Base-by-base conservation (phyloP, 2,329 filamentous ascomycete genomes). In the Nemania abortiva region DNA sequence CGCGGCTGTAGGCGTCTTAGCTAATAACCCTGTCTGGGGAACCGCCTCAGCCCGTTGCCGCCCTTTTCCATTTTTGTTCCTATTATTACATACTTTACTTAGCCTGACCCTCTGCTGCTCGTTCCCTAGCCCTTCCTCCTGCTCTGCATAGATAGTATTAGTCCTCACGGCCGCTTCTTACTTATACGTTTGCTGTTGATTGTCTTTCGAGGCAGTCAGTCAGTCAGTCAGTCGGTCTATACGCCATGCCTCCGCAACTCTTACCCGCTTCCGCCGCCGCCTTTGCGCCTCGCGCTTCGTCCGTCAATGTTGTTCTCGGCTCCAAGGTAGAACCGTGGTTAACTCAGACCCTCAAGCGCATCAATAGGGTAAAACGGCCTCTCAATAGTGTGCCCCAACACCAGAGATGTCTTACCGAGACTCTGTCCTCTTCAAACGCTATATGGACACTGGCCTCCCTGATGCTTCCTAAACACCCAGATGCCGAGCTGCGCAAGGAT, bases 301-400 rank as follows among this genome's bases (percentile, higher is more conserved):
- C 93, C 29, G 95, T 97, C 81, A 98, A 97, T 80, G 93, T 99
- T 75, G 96, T 99, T 69, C 87, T 99, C 77, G 92, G 91, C 78
- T 92, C 91, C 80, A 97, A 96, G 85, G 90, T 97, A 78, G 95
- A 98, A 84, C 92, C 94, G 69, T 99, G 96, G 96, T 88, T 98
- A 82, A 99, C 96, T 42, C 93, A 95, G 79, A 97, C 95, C 11
- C 87, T 99, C 77, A 98, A 98, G 88, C 91, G 96, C 81, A 94
- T 98, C 84, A 98, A 97, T 87, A 90, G 92, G 75, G 90, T 98
- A 77, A 99, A 98, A 89, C 92, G 96, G 76, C 95, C 96, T 70
- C 89, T 98, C 82, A 99, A 99, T 88, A 98, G 93, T 81, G 93
- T 98, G 57, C 91, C 93, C 66, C 96, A 99, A 82, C 96, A 98